These are phyloP conservation scores for Tephrocybe sp. DNA, from an alignment of 768 basidiomycete genomes.

Conservation along the genomic window DNA sequence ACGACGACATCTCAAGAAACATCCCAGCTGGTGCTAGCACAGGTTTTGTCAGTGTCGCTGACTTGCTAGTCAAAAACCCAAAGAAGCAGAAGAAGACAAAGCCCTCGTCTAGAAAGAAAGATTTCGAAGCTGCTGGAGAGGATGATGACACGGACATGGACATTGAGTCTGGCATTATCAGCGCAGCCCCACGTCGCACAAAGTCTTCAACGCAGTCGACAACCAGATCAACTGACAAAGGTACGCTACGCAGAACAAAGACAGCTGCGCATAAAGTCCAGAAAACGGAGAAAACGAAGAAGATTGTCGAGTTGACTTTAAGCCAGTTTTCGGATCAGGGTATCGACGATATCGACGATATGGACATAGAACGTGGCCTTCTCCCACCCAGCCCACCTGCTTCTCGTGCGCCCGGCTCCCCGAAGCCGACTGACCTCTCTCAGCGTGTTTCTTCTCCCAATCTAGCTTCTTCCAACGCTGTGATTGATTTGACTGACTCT, in stretches of 20 bases:
- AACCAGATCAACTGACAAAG: constrained; percentile 30
- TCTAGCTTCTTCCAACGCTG: constrained; percentile 2
- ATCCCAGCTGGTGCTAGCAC: constrained; percentile 71
- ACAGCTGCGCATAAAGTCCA: constrained; percentile 34
- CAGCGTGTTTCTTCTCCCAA: not conserved
- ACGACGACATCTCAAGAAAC: constrained; percentile 66
- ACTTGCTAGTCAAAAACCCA: constrained; percentile 54
- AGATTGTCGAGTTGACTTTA: constrained; percentile 22
- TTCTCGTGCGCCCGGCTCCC: constrained; percentile 4
- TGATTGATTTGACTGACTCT: constrained; percentile 14
- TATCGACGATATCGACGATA: constrained; percentile 54
- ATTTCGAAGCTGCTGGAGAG: constrained; percentile 54
- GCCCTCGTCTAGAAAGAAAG: constrained; percentile 21
- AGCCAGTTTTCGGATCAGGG: constrained; percentile 47
- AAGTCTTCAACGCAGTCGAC: constrained; percentile 40
- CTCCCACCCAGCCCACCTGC: constrained; percentile 4
- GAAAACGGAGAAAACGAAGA: constrained; percentile 25
- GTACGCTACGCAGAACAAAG: constrained; percentile 42
- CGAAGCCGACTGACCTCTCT: not conserved
- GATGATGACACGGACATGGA: constrained; percentile 73
- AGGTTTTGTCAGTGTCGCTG: constrained; percentile 70
- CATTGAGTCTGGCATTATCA: constrained; percentile 54
- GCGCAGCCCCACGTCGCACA: constrained; percentile 47
- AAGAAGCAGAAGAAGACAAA: constrained; percentile 43
- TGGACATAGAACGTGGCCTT: constrained; percentile 51